These are phyloP conservation scores for Symbiotaphrina buchneri DNA, from an alignment of 495 filamentous ascomycete genomes.

Conservation along the genomic window DNA sequence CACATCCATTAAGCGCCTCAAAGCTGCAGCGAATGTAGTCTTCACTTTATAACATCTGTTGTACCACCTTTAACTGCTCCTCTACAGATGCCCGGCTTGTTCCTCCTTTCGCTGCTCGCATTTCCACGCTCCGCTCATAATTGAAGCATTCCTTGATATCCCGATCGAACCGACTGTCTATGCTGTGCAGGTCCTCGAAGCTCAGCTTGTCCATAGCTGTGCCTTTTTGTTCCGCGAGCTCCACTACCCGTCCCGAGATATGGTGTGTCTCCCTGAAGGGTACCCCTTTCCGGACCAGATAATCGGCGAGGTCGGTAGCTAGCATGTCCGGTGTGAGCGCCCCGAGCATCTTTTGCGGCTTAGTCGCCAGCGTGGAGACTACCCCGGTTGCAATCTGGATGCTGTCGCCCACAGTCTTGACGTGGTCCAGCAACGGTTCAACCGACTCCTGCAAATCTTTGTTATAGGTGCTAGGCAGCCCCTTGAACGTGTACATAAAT, in stretches of 20 bases:
- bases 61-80: slow-evolving; percentile 47
- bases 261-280: slow-evolving; percentile 72
- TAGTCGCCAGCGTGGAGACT: slow-evolving; percentile 37
- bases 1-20: too few relatives aligned
- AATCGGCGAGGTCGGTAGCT: slow-evolving; percentile 54
- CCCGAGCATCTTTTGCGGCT: slow-evolving; percentile 54
- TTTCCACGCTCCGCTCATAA: slow-evolving; percentile 75
- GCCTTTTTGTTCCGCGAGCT: slow-evolving; percentile 43
- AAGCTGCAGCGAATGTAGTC: too few relatives aligned
- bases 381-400: slow-evolving; percentile 72
- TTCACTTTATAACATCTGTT: too few relatives aligned
- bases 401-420: slow-evolving; percentile 71
- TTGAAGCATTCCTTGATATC: slow-evolving; percentile 58
- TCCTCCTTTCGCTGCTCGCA: slow-evolving; percentile 59
- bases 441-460: slow-evolving; percentile 85
- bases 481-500: slow-evolving; percentile 72
- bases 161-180: slow-evolving; percentile 53
- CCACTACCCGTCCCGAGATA: slow-evolving; percentile 65
- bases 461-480: slow-evolving; percentile 79
- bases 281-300: slow-evolving; percentile 55
- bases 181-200: slow-evolving; percentile 42
- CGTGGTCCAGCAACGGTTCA: slow-evolving; percentile 69
- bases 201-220: slow-evolving; percentile 59
- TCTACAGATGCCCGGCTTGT: slow-evolving; percentile 52
- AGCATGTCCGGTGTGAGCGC: slow-evolving; percentile 44